Evolutionary conservation across 108 stramenopile genomes (phyloP), one percentile per base, ranked within the genome.

Genomic region (Aurantiochytrium sp.): DNA sequence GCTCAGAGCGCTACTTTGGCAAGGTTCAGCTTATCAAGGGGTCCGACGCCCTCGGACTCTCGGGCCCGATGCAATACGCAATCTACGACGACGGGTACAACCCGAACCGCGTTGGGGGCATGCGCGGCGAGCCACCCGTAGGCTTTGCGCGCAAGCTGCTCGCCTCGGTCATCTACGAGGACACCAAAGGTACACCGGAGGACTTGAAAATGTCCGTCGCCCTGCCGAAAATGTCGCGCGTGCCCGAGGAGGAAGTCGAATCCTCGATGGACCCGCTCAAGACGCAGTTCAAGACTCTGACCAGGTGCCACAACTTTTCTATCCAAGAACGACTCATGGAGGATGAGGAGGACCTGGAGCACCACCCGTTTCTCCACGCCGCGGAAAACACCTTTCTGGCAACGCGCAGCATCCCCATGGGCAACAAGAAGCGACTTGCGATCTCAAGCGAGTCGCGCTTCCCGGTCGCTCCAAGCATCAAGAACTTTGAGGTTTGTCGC

Each of bases 381-480:
- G 73, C 73, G 8, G 73, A 81, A 24, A 48, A 41, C 1, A 81
- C 39, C 73, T 22, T 81, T 12, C 6, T 81, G n/a, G n/a, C 39
- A 48, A 48, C 30, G n/a, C 39, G 24, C 30, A 81, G 27, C 1
- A 81, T 81, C 32, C 73, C 73, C 21, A 81, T 81, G 45, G 73
- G 73, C 39, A 48, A 41, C 73, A 81, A 81, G 39, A 81, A 81
- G 73, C 73, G 73, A n/a, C 45, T 81, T 5, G 73, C 73, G 8
- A 81, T 81, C 2, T 48, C 42, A 21, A 48, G 30, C 3, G 73
- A 81, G 73, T 81, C 73, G 12, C 50, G 73, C 6, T 81, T 81
- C 45, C 73, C 73, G 0, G 73, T 81, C 32, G 73, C 73, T n/a
- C 73, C 73, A 17, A 48, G 42, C 32, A 48, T 81, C 39, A 81